Base-by-base conservation (phyloP, 2,329 filamentous ascomycete genomes). In the Pseudogymnoascus sp. region DNA sequence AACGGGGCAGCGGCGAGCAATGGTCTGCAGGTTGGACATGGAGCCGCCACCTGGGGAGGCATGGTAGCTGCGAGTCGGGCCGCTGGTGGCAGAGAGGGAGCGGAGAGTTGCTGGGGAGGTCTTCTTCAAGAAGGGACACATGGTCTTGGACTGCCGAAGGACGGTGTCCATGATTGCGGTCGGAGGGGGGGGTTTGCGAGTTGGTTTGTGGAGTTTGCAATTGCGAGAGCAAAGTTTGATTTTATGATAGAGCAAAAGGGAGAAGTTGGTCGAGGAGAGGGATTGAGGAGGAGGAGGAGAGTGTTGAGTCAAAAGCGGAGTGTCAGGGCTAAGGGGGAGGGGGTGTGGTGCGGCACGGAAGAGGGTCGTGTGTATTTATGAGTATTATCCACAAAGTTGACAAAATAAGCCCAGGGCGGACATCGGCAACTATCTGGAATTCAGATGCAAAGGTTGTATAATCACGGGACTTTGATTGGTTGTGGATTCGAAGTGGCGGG, bases 81-180 rank as follows among this genome's bases (percentile, higher is more conserved):
- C 85, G 60, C 89, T 82, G 63, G 88, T 91, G 30, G 53, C 53
- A 57, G 89, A 95, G 72, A 99, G 84, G 62, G 92, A 89, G 68
- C 94, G 92, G 66, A 99, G 85, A 61, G 91, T 92, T 68, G 91
- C 88, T 68, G 93, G 91, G 37, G 92, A 93, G 36, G 94, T 93
- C 78, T 92, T 90, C 81, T 92, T 93, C 76, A 99, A 81, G 78
- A 99, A 99, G 61, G 94, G 94, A 78, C 94, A 99, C 87, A 99
- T 89, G 73, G 89, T 86, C 82, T 92, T 91, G 74, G 92, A 97
- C 77, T 97, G 92, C 75, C 91, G 91, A 71, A 97, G 86, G 70
- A 97, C 86, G 71, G 90, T 84, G 82, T 99, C 94, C 94, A 99
- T 99, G 71, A 64, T 73, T 67, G 64, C 57, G 30, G 25, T 28